phyloP scores from a whole-genome alignment of 139 green algal genomes.

The Astrephomene gubernaculifera region DNA sequence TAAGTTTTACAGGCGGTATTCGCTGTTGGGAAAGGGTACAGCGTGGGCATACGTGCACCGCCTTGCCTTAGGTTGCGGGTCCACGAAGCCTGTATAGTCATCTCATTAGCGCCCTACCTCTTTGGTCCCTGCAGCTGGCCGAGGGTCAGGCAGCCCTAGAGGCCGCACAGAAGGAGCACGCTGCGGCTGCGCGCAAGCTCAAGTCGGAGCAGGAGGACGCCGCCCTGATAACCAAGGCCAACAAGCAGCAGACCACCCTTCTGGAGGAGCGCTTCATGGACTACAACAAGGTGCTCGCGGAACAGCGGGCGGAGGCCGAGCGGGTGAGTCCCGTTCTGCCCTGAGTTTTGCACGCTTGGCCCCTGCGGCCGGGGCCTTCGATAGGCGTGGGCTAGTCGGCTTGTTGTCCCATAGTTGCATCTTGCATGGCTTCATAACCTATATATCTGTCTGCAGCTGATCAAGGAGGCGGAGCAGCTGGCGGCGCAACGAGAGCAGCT shows the following conservation, averaged over 20 bases:
- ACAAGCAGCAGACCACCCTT: slow-evolving; percentile 5
- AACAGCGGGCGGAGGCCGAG: background rate
- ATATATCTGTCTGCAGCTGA: slow-evolving; percentile 7
- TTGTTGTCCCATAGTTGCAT: too few relatives aligned
- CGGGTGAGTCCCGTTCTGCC: background rate
- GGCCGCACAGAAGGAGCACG: background rate
- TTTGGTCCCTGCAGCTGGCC: background rate
- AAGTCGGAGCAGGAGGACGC: slow-evolving; percentile 6
- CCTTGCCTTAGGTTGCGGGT: background rate
- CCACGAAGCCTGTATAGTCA: background rate
- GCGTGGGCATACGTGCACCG: too few relatives aligned
- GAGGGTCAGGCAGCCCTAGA: background rate
- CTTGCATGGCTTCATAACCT: too few relatives aligned
- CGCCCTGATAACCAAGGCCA: background rate
- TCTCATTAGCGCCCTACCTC: background rate
- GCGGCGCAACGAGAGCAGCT: background rate
- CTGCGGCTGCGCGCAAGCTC: background rate
- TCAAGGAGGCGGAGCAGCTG: background rate
- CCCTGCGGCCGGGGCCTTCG: too few relatives aligned
- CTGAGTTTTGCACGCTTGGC: too few relatives aligned
- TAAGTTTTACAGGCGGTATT: too few relatives aligned
- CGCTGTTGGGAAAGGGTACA: too few relatives aligned
- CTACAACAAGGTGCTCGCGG: background rate
- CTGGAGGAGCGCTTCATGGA: background rate
- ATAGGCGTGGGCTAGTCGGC: too few relatives aligned